These are phyloP conservation scores for Ramaria sp. DNA, from an alignment of 768 basidiomycete genomes.

Conservation along the genomic window DNA sequence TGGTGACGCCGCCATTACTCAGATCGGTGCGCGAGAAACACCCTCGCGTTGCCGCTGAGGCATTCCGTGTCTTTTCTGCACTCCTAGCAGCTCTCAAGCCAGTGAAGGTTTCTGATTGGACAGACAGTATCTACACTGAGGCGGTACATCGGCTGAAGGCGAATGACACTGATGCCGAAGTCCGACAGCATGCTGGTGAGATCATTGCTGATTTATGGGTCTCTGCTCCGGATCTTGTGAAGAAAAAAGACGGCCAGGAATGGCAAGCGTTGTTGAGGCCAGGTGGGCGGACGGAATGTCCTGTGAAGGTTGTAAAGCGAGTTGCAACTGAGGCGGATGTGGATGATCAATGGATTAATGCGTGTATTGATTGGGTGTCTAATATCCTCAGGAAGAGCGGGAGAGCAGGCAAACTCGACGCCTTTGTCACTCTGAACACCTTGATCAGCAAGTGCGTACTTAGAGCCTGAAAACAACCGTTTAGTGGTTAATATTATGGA, in stretches of 20 bases:
- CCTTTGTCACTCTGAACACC: constrained; percentile 68
- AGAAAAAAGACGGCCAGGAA: constrained; percentile 53
- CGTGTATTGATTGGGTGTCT: constrained; percentile 68
- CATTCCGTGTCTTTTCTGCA: constrained; percentile 80
- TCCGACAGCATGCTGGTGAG: constrained; percentile 72
- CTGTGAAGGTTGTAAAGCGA: constrained; percentile 72
- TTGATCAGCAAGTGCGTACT: constrained; percentile 51
- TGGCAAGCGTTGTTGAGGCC: constrained; percentile 73
- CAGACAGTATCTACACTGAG: constrained; percentile 63
- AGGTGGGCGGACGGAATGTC: constrained; percentile 60
- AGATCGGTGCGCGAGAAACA: constrained; percentile 71
- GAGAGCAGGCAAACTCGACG: constrained; percentile 63
- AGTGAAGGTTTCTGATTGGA: constrained; percentile 53
- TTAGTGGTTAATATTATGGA: not conserved
- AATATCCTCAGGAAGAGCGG: constrained; percentile 70
- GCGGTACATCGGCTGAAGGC: constrained; percentile 59
- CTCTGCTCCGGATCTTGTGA: constrained; percentile 66
- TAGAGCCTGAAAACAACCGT: not conserved
- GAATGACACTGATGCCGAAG: constrained; percentile 87
- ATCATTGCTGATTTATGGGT: constrained; percentile 83
- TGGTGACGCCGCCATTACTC: constrained; percentile 65
- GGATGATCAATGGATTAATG: constrained; percentile 71
- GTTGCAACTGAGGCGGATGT: constrained; percentile 70
- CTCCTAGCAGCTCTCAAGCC: constrained; percentile 70
- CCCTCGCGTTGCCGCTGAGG: constrained; percentile 80